These are phyloP conservation scores for Xylaria digitata DNA, from an alignment of 2,329 filamentous ascomycete species.

Conservation along the genomic window DNA sequence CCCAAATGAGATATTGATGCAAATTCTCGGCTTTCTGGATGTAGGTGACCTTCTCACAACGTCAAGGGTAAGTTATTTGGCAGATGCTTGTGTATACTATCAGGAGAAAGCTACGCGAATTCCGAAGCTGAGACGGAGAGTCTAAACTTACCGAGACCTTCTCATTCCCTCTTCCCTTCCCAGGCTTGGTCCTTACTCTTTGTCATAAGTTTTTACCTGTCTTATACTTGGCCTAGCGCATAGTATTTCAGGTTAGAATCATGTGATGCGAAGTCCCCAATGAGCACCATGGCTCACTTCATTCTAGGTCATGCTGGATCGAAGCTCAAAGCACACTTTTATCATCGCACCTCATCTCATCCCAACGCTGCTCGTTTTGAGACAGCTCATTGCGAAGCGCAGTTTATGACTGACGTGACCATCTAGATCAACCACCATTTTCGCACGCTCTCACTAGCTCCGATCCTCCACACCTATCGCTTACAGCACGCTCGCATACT, in stretches of 20 bases:
- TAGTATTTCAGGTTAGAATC: not conserved
- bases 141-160: constrained; percentile 21
- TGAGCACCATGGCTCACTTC: constrained; percentile 4
- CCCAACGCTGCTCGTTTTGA: not conserved
- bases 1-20: constrained; percentile 67
- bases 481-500: constrained; percentile 66
- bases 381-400: not conserved
- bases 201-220: constrained; percentile 22
- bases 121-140: not conserved
- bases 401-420: constrained; percentile 32
- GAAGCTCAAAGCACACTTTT: not conserved
- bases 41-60: constrained; percentile 66
- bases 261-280: not conserved
- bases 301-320: not conserved
- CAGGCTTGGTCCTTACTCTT: constrained; percentile 1
- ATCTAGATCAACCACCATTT: constrained; percentile 70
- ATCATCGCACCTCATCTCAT: constrained; percentile 3
- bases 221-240: not conserved
- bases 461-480: constrained; percentile 72
- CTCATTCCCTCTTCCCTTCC: constrained; percentile 25
- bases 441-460: constrained; percentile 70
- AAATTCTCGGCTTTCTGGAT: constrained; percentile 67
- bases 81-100: constrained; percentile 8
- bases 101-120: constrained; percentile 3
- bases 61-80: constrained; percentile 62